These are phyloP conservation scores for Cryptosporidium sp. DNA, from an alignment of 169 alveolate genomes.

Conservation along the genomic window DNA sequence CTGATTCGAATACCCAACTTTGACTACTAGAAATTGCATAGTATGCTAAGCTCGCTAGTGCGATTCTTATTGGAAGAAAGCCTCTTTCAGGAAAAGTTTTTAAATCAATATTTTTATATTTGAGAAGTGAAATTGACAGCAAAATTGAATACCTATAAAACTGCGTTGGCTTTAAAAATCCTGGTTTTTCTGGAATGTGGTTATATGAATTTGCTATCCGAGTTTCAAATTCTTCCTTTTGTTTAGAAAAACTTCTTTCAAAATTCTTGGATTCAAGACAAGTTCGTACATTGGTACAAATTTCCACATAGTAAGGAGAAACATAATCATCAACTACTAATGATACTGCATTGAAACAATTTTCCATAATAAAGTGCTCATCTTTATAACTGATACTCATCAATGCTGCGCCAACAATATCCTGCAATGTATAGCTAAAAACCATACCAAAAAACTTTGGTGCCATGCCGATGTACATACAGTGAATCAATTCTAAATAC, in stretches of 20 bases:
- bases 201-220: neutral
- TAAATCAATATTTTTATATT: neutral
- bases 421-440: conserved; percentile 57
- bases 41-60: conserved; percentile 26
- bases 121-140: conserved; percentile 29
- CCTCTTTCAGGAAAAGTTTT: conserved; percentile 28
- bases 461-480: conserved; percentile 48
- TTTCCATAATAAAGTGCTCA: conserved; percentile 32
- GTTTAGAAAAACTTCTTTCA: neutral
- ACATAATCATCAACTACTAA: conserved; percentile 30
- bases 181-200: neutral
- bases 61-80: conserved; percentile 23
- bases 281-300: neutral
- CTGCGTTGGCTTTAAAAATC: neutral
- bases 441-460: conserved; percentile 17
- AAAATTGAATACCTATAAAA: conserved; percentile 19
- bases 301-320: conserved; percentile 39
- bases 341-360: conserved; percentile 52
- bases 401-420: conserved; percentile 56
- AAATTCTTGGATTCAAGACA: conserved; percentile 28
- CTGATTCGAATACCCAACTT: conserved; percentile 11
- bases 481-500: conserved; percentile 64
- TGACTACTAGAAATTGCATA: neutral
- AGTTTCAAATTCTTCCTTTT: neutral
- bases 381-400: conserved; percentile 43